phyloP scores from a whole-genome alignment of 2,329 filamentous ascomycete genomes.

The Colletotrichum lini region DNA sequence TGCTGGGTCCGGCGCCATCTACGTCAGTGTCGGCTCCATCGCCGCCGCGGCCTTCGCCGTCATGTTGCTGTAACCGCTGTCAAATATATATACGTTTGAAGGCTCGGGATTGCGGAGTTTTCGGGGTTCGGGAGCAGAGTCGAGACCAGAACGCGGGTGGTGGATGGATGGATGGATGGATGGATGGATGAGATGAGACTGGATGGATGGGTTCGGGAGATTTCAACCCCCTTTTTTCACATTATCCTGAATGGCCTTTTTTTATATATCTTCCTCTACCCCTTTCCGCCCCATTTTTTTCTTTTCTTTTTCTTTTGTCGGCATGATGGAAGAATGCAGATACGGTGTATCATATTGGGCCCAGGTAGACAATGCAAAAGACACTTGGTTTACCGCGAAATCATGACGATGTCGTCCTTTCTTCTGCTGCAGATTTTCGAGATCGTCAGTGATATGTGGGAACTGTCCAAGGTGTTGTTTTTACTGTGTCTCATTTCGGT shows the following conservation, averaged over 20 bases:
- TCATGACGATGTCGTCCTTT: neutral
- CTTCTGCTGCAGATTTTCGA: neutral
- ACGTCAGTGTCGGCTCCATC: conserved; percentile 28
- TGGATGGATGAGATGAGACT: neutral
- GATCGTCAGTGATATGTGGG: no score
- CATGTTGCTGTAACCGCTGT: conserved; percentile 29
- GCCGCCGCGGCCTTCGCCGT: conserved; percentile 21
- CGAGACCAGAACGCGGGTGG: neutral
- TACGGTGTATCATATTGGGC: conserved; percentile 34
- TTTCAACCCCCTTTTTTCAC: neutral
- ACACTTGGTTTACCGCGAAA: conserved; percentile 13
- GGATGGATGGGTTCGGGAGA: neutral
- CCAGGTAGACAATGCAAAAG: conserved; percentile 35
- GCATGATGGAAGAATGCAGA: conserved; percentile 16
- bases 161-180: neutral
- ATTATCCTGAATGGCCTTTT: conserved; percentile 25
- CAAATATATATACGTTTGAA: no score
- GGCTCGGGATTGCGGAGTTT: neutral
- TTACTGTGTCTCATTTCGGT: neutral
- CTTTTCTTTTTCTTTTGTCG: neutral
- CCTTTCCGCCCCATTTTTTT: no score
- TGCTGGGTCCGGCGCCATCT: conserved; percentile 9
- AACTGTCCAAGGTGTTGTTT: no score
- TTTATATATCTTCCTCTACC: neutral
- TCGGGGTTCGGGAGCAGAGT: neutral